Evolutionary conservation across 495 filamentous ascomycete species (phyloP).

Genomic region (Aspergillus hancockii): DNA sequence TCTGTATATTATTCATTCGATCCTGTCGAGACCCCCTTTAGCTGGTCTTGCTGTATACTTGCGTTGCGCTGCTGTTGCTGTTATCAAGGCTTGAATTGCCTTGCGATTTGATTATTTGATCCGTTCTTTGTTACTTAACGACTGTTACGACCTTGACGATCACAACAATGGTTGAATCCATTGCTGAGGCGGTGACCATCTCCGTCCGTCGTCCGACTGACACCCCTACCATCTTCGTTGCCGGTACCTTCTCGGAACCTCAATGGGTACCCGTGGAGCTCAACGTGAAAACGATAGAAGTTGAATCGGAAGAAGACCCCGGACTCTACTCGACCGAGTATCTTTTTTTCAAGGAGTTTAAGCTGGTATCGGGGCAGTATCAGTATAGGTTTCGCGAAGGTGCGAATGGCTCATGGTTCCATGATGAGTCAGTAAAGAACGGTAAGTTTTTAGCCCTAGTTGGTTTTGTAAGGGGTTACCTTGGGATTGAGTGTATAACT

Average conservation of each 20-base stretch:
- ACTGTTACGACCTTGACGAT: slow-evolving; percentile 27
- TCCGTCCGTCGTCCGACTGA: slow-evolving; percentile 57
- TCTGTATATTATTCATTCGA: slow-evolving; percentile 21
- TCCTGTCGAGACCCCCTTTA: slow-evolving; percentile 13
- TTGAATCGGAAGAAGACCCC: slow-evolving; percentile 38
- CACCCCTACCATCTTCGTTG: slow-evolving; percentile 62
- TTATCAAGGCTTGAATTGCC: not conserved
- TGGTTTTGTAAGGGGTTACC: not conserved
- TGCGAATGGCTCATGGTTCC: slow-evolving; percentile 62
- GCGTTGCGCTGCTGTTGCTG: not conserved
- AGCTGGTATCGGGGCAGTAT: slow-evolving; percentile 42
- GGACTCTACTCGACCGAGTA: slow-evolving; percentile 17
- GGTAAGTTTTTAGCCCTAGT: slow-evolving; percentile 11
- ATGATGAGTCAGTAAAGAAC: slow-evolving; percentile 47
- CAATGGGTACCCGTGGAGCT: slow-evolving; percentile 66
- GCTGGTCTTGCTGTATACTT: slow-evolving; percentile 13
- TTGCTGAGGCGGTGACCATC: slow-evolving; percentile 48
- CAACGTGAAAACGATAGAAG: slow-evolving; percentile 44
- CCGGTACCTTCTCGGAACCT: slow-evolving; percentile 64
- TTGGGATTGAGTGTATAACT: not conserved
- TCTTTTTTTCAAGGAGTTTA: slow-evolving; percentile 23
- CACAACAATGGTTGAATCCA: slow-evolving; percentile 25
- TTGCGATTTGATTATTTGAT: slow-evolving; percentile 2
- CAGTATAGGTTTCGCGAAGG: slow-evolving; percentile 74
- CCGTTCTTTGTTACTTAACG: slow-evolving; percentile 19